Evolutionary conservation across 2,329 filamentous ascomycete species (phyloP).

Genomic region (Bipolaris zeicola): DNA sequence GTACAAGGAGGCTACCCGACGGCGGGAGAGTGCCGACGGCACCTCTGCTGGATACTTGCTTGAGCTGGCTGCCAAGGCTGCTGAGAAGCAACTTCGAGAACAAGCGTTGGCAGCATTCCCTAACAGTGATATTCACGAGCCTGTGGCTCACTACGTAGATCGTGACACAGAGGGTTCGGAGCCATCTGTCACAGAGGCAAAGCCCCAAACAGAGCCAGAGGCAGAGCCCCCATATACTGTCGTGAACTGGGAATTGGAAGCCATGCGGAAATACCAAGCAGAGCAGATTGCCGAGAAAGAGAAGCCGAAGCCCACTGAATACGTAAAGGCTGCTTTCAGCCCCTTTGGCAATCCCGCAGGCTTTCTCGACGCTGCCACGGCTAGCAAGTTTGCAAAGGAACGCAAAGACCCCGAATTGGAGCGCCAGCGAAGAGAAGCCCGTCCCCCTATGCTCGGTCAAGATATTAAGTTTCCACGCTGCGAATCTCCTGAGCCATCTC

Average conservation of each 20-base stretch:
- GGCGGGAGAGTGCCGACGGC: constrained; percentile 72
- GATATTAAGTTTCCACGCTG: constrained; percentile 83
- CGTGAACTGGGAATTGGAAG: constrained; percentile 74
- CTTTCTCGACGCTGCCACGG: constrained; percentile 30
- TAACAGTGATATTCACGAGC: constrained; percentile 70
- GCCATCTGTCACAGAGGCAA: constrained; percentile 20
- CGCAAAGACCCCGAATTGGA: constrained; percentile 53
- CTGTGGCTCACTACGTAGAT: constrained; percentile 73
- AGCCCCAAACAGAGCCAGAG: constrained; percentile 60
- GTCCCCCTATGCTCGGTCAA: constrained; percentile 85
- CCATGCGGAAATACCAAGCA: constrained; percentile 80
- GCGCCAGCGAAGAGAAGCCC: constrained; percentile 63
- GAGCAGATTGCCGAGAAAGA: constrained; percentile 53
- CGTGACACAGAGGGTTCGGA: constrained; percentile 58
- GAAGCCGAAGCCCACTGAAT: constrained; percentile 26
- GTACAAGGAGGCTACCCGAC: constrained; percentile 61
- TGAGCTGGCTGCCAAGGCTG: constrained; percentile 77
- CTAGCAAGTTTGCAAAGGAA: constrained; percentile 34
- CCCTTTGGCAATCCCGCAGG: constrained; percentile 50
- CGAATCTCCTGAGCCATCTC: constrained; percentile 80
- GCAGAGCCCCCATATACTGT: constrained; percentile 69
- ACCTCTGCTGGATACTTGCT: constrained; percentile 77
- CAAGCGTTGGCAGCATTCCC: constrained; percentile 77
- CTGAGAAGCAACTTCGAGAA: constrained; percentile 79
- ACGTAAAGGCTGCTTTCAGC: constrained; percentile 26